Evolutionary conservation across 768 basidiomycete species (phyloP).

Genomic region (Lactarius hengduanensis): DNA sequence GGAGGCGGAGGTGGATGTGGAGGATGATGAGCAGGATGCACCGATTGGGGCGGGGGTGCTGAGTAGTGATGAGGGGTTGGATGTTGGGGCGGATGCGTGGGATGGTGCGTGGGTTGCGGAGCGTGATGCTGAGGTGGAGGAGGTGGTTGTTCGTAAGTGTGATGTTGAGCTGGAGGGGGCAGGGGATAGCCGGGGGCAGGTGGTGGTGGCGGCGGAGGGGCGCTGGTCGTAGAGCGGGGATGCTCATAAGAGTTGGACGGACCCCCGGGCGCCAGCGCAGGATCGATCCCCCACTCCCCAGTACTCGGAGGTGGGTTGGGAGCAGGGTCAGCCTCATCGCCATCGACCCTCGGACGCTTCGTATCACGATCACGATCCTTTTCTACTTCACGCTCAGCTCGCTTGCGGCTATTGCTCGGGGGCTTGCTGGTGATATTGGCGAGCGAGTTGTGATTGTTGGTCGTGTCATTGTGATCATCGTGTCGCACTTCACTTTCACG

Average conservation of each 20-base stretch:
- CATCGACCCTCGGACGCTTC: slow-evolving; percentile 28
- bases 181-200: slow-evolving; percentile 19
- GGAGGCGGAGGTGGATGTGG: slow-evolving; percentile 22
- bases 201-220: slow-evolving; percentile 27
- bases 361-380: slow-evolving; percentile 27
- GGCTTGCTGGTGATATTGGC: slow-evolving; percentile 19
- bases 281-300: slow-evolving; percentile 29
- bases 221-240: slow-evolving; percentile 23
- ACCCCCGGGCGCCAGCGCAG: slow-evolving; percentile 23
- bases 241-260: slow-evolving; percentile 20
- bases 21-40: slow-evolving; percentile 26
- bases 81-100: slow-evolving; percentile 23
- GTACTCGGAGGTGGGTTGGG: slow-evolving; percentile 19
- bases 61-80: slow-evolving; percentile 25
- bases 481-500: slow-evolving; percentile 26
- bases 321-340: slow-evolving; percentile 18
- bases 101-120: slow-evolving; percentile 18
- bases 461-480: slow-evolving; percentile 23
- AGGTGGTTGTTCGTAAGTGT: slow-evolving; percentile 19
- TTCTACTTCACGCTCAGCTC: slow-evolving; percentile 27
- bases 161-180: slow-evolving; percentile 16
- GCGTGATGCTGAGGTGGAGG: slow-evolving; percentile 27
- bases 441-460: slow-evolving; percentile 27
- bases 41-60: slow-evolving; percentile 24
- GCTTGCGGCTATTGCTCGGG: slow-evolving; percentile 18